Base-by-base conservation (phyloP, 352 stramenopile species). In the Pythium plurisporium region DNA sequence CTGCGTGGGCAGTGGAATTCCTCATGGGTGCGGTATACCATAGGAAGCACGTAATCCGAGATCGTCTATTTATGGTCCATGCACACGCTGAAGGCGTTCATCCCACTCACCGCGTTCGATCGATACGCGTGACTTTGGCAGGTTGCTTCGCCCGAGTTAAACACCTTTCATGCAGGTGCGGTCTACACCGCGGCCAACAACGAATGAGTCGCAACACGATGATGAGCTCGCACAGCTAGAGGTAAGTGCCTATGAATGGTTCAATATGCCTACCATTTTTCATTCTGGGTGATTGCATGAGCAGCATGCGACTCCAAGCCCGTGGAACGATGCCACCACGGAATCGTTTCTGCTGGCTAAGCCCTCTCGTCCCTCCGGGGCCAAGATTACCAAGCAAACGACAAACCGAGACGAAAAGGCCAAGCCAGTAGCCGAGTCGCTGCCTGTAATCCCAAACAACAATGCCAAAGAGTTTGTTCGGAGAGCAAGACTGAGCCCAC, bases 191-290 rank as follows among this genome's bases (percentile, higher is more conserved):
- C 55, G 33, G 42, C 41, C 31, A 4, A 23, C 29, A 5, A 57
- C 52, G 4, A 57, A 42, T 14, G 52, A 62, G 20, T 34, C 51
- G 5, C 22, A 53, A 25, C 27, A 55, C 3, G 60, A 67, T 29
- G 60, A 67, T 41, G 60, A 63, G 33, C 60, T 67, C 2, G 46
- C 44, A 0, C 53, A 58, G 33, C 25, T 67, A 44, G 60, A 67
- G 46, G 60, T 67, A 38, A 31, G 14, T 60, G 5, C 29, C n/a
- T n/a, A n/a, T n/a, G n/a, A n/a, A n/a, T n/a, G n/a, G n/a, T n/a
- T n/a, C n/a, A n/a, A n/a, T n/a, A n/a, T n/a, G n/a, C n/a, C n/a
- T n/a, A n/a, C n/a, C n/a, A n/a, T n/a, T n/a, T n/a, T n/a, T n/a
- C n/a, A n/a, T n/a, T 19, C 27, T 40, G 27, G 15, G 2, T 30